Evolutionary conservation across 495 filamentous ascomycete species (phyloP), one percentile per base, ranked within the genome.

Genomic region (Lophium mytilinum): DNA sequence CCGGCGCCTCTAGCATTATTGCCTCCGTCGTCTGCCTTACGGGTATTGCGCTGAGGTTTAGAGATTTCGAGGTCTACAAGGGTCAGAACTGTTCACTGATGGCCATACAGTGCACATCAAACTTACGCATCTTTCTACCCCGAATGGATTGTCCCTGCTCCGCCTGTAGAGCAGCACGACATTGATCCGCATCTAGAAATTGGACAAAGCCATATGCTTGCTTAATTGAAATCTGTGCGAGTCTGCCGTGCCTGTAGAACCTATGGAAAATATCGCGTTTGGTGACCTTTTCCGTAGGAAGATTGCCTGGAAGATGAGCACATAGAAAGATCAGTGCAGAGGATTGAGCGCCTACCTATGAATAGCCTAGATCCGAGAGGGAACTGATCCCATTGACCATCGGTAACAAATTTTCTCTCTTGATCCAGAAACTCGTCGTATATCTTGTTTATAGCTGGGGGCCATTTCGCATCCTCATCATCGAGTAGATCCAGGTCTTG

Each of bases 171-270:
- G 91, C 90, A 30, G 76, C 74, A 56, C 80, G 75, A 61, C 89
- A 93, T 62, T 89, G 84, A 11, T 73, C 73, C 4, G 82, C 73
- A 37, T 90, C 88, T 53, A 95, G 77, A 58, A 92, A 98, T 67
- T 98, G 93, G 40, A 96, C 90, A 65, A 98, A 98, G 4, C 93
- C 93, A 72, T 95, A 98, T 1, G 90, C 90, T 69, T 91, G 89
- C 67, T 97, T 97, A 66, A 98, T 88, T 1, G 91, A 96, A 39
- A 98, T 89, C 68, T 98, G 93, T 2, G 92, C 92, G 37, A 98
- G 74, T 53, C 84, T 86, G 36, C 93, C 93, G 70, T 90, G 91
- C 42, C 80, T 79, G 67, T 86, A 83, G 65, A 98, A 98, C 14
- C 89, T 77, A 57, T 92, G 85, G 66, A 95, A 97, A 37, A 97